Evolutionary conservation across 306 rosid species (phyloP), one percentile per base, ranked within the genome.

Genomic region (Dryas octopetala): DNA sequence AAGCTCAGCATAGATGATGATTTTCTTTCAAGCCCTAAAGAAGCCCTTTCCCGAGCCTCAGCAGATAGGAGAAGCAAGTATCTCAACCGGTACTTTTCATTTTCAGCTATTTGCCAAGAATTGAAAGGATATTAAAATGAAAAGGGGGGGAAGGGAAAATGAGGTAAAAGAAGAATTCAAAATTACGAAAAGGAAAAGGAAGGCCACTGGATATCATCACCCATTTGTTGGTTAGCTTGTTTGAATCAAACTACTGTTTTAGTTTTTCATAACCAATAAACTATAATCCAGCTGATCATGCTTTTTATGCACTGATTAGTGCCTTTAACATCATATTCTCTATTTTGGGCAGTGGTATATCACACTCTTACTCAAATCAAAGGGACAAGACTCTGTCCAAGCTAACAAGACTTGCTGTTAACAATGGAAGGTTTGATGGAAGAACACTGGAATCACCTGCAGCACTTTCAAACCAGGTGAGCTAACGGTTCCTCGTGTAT

Each of bases 21-120:
- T 72, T 63, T 78, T 28, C 83, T 83, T 86, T 89, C 89, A 49
- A 95, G 97, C 85, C 99, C 99, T 48, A 95, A 95, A 88, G 99
- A 95, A 80, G 99, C 99, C 76, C 96, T 95, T 78, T 90, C 99
- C 76, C 88, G 92, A 78, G 97, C 97, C 47, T 92, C 99, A 26
- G 92, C 97, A 52, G 99, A 95, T 84, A 89, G 92, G 85, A 89
- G 99, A 79, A 88, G 73, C 71, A 92, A 95, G 83, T 76, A 90
- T 80, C 97, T 92, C 47, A 92, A 81, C 75, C 85, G 99, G 99
- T 92, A 88, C 26, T 55, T 19, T 48, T 68, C 51, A 62, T 52
- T 68, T 57, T 70, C 75, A 59, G 12, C 46, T 41, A 49, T 52
- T 64, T 73, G 46, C 10, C 51, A n/a, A 16, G 51, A 66, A 52